phyloP scores from a whole-genome alignment of 2,329 filamentous ascomycete genomes.

The Paramyrothecium sp. region DNA sequence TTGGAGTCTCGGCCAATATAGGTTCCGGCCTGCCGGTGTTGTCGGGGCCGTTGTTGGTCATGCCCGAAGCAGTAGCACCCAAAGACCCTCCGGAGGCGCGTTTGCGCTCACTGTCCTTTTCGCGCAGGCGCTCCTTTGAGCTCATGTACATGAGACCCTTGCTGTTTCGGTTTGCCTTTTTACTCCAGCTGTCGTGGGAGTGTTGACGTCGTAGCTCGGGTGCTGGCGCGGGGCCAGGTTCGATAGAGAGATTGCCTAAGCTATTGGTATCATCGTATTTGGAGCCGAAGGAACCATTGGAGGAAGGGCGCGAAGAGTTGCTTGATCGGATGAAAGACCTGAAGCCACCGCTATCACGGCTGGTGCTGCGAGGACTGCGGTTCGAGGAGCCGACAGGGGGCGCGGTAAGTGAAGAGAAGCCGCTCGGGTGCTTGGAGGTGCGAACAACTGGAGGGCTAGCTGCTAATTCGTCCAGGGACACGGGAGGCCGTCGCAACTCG shows the following conservation, averaged over 20 bases:
- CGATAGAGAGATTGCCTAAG: slow-evolving; percentile 64
- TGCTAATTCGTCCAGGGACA: slow-evolving; percentile 57
- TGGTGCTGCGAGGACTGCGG: slow-evolving; percentile 45
- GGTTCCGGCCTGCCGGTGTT: slow-evolving; percentile 40
- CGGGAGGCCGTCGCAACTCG: slow-evolving; percentile 43
- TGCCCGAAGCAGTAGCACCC: slow-evolving; percentile 29
- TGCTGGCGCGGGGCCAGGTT: slow-evolving; percentile 49
- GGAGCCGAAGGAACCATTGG: slow-evolving; percentile 54
- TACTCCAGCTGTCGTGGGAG: slow-evolving; percentile 63
- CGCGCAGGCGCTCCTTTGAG: slow-evolving; percentile 65
- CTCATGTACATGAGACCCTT: slow-evolving; percentile 71
- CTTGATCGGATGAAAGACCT: slow-evolving; percentile 58
- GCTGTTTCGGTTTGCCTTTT: slow-evolving; percentile 50
- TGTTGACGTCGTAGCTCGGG: slow-evolving; percentile 50
- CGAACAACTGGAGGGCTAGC: slow-evolving; percentile 71
- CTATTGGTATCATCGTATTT: slow-evolving; percentile 58
- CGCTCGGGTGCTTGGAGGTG: slow-evolving; percentile 78
- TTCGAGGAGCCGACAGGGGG: slow-evolving; percentile 43
- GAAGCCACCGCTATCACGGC: slow-evolving; percentile 50
- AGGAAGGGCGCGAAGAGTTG: slow-evolving; percentile 54
- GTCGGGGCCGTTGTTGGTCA: slow-evolving; percentile 34
- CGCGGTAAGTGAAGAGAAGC: slow-evolving; percentile 69
- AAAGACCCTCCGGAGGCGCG: slow-evolving; percentile 32
- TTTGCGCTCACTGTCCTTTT: slow-evolving; percentile 62
- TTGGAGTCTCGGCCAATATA: slow-evolving; percentile 51